Percentiles rank a stretch among this genome's conserved stretches.
phyloP scores from a whole-genome alignment of 371 early-diverging fungal species.

The Sporodiniella umbellata region DNA sequence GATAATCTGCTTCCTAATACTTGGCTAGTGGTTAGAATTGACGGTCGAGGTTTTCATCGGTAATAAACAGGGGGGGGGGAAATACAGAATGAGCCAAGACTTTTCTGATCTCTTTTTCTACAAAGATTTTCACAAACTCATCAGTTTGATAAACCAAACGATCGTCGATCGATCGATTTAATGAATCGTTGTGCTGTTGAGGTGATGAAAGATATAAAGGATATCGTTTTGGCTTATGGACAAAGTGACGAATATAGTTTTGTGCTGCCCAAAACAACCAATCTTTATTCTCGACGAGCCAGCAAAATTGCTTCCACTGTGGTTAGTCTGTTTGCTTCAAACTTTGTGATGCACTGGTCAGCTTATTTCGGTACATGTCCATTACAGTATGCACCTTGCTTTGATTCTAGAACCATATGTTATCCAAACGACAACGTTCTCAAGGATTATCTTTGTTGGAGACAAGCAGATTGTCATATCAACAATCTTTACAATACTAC shows the following conservation, averaged over 20 bases:
- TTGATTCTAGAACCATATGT: conserved; percentile 86
- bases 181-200: conserved; percentile 82
- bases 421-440: conserved; percentile 83
- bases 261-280: conserved; percentile 62
- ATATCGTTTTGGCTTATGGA: conserved; percentile 88
- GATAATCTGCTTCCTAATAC: conserved; percentile 78
- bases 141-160: conserved; percentile 90
- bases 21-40: conserved; percentile 90
- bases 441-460: conserved; percentile 91
- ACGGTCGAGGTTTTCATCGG: conserved; percentile 92
- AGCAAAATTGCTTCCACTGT: conserved; percentile 86
- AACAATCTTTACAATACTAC: conserved; percentile 92
- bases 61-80: conserved; percentile 13
- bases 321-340: conserved; percentile 82
- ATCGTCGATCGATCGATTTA: conserved; percentile 76
- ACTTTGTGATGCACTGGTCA: conserved; percentile 82
- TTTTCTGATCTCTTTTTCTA: not conserved
- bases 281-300: conserved; percentile 74
- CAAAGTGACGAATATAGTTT: conserved; percentile 95
- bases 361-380: conserved; percentile 64
- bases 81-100: not conserved
- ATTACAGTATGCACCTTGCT: conserved; percentile 81
- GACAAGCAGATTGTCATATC: conserved; percentile 94
- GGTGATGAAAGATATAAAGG: conserved; percentile 79
- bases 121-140: conserved; percentile 79